Evolutionary conservation across 2,329 filamentous ascomycete genomes (phyloP).

Genomic region (Aureobasidium namibiae): DNA sequence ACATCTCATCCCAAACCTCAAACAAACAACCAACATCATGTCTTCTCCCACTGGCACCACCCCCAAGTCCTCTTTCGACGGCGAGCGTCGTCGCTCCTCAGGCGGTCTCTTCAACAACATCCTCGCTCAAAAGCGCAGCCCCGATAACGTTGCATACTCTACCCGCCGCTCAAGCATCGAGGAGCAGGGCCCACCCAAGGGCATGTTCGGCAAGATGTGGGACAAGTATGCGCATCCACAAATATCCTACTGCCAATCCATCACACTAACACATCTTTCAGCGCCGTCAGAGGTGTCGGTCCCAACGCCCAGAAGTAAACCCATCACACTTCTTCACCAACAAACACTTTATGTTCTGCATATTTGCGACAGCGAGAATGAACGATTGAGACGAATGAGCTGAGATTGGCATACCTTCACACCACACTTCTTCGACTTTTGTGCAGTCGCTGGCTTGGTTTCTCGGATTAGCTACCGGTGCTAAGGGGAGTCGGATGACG

Average conservation of each 20-base stretch:
- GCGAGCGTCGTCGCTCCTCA: slow-evolving; percentile 13
- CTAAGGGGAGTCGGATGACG: not conserved
- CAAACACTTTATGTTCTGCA: not conserved
- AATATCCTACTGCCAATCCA: not conserved
- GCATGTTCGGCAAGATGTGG: slow-evolving; percentile 16
- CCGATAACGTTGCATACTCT: slow-evolving; percentile 14
- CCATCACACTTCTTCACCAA: not conserved
- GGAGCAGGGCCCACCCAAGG: slow-evolving; percentile 14
- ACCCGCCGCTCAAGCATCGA: slow-evolving; percentile 15
- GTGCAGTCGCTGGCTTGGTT: not conserved
- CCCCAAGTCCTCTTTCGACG: slow-evolving; percentile 4
- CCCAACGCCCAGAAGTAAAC: slow-evolving; percentile 1
- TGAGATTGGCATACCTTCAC: not conserved
- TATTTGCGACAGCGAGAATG: not conserved
- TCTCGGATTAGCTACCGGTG: not conserved
- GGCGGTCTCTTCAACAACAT: slow-evolving; percentile 17
- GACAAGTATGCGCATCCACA: slow-evolving; percentile 11
- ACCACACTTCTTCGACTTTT: not conserved
- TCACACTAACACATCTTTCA: not conserved
- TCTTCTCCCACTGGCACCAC: slow-evolving; percentile 13
- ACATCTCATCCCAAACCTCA: not conserved
- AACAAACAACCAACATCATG: not conserved
- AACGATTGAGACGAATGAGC: not conserved
- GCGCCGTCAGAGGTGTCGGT: slow-evolving; percentile 3
- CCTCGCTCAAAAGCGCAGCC: slow-evolving; percentile 15